Conservation (phyloP, 2,329 filamentous ascomycete genomes). For the Fusarium sororula region DNA sequence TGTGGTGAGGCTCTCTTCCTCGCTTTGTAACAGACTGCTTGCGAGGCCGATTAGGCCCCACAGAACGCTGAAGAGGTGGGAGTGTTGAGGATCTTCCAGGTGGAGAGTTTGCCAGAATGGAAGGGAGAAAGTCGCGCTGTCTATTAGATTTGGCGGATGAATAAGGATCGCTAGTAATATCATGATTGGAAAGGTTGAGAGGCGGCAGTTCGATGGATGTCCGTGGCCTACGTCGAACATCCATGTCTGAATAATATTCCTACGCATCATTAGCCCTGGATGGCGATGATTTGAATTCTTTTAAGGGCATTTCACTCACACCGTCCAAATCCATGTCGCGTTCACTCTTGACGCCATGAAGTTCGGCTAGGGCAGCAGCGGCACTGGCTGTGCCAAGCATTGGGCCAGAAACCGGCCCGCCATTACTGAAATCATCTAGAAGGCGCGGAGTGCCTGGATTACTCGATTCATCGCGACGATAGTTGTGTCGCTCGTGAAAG, state of each 20-base stretch:
- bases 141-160: slow-evolving; percentile 68
- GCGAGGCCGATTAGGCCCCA: slow-evolving; percentile 76
- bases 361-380: slow-evolving; percentile 85
- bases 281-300: slow-evolving; percentile 29
- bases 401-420: slow-evolving; percentile 38
- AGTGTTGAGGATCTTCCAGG: slow-evolving; percentile 88
- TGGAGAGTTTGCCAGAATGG: slow-evolving; percentile 82
- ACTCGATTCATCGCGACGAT: slow-evolving; percentile 72
- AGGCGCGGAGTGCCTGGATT: slow-evolving; percentile 74
- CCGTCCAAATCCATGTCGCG: slow-evolving; percentile 81
- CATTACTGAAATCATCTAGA: slow-evolving; percentile 73
- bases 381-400: slow-evolving; percentile 72
- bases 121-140: slow-evolving; percentile 81
- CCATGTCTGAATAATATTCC: slow-evolving; percentile 78
- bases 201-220: slow-evolving; percentile 78
- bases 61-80: slow-evolving; percentile 79
- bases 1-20: slow-evolving; percentile 78
- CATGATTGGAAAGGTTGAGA: slow-evolving; percentile 64
- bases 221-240: slow-evolving; percentile 70
- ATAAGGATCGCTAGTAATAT: slow-evolving; percentile 79
- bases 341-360: slow-evolving; percentile 79
- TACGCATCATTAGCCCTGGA: slow-evolving; percentile 32
- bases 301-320: slow-evolving; percentile 60
- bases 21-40: slow-evolving; percentile 89
- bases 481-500: slow-evolving; percentile 60